Evolutionary conservation across 2,329 filamentous ascomycete genomes (phyloP).

Genomic region (Monosporascus sp.): DNA sequence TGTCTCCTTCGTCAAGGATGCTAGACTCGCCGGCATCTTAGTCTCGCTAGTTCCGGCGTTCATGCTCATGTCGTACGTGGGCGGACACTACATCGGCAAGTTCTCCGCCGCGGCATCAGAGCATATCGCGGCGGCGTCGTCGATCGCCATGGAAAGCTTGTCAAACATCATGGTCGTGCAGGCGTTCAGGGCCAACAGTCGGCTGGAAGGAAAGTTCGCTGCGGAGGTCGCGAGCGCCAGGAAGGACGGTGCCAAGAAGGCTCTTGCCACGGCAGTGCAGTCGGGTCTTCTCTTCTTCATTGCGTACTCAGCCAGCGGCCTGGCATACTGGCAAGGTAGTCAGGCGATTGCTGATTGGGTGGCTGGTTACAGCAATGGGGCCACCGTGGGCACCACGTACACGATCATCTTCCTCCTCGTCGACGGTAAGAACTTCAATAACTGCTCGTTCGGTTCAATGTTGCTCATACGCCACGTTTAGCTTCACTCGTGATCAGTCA

Average conservation of each 20-base stretch:
- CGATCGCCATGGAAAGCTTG: conserved; percentile 50
- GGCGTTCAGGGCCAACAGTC: conserved; percentile 47
- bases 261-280: conserved; percentile 49
- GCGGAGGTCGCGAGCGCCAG: conserved; percentile 41
- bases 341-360: conserved; percentile 34
- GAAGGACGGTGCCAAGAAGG: conserved; percentile 50
- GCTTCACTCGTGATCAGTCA: conserved; percentile 54
- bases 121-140: conserved; percentile 46
- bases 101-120: conserved; percentile 40
- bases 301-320: conserved; percentile 57
- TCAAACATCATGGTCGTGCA: conserved; percentile 51
- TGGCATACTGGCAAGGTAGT: conserved; percentile 64
- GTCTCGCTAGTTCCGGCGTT: conserved; percentile 52
- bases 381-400: conserved; percentile 47
- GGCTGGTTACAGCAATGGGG: conserved; percentile 26
- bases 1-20: conserved; percentile 56
- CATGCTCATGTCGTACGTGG: conserved; percentile 49
- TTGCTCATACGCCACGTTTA: conserved; percentile 32
- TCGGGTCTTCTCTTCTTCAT: conserved; percentile 63
- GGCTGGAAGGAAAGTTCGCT: conserved; percentile 48
- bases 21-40: conserved; percentile 52
- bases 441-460: conserved; percentile 11
- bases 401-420: conserved; percentile 61
- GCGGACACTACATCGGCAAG: conserved; percentile 44
- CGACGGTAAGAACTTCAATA: conserved; percentile 38